phyloP scores from a whole-genome alignment of 371 early-diverging fungal species.

The Syncephalastrum contaminatum region DNA sequence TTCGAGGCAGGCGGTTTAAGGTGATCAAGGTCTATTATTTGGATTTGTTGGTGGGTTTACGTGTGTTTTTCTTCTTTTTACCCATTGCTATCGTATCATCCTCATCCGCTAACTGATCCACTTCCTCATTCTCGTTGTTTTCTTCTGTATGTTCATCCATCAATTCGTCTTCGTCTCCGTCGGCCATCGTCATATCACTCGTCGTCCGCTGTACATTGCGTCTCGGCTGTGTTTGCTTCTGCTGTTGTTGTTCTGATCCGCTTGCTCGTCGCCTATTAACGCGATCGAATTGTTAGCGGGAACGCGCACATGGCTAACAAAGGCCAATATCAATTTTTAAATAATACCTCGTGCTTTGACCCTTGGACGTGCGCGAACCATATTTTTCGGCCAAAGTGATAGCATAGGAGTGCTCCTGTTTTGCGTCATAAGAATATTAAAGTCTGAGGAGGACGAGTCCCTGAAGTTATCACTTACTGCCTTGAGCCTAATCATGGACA shows the following conservation, averaged over 20 bases:
- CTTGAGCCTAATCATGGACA: slow-evolving; percentile 6
- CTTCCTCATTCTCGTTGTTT: slow-evolving; percentile 14
- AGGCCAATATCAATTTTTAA: background rate
- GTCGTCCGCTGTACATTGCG: slow-evolving; percentile 10
- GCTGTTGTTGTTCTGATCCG: background rate
- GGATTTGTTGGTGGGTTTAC: slow-evolving; percentile 7
- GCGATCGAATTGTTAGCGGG: background rate
- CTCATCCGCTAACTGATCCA: slow-evolving; percentile 17
- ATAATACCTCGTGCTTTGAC: too few species aligned
- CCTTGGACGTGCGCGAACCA: background rate
- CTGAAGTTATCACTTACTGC: background rate
- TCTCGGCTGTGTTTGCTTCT: too few species aligned
- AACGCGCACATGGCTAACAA: too few species aligned
- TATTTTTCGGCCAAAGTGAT: background rate
- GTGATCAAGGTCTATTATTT: too few species aligned
- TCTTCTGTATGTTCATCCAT: slow-evolving; percentile 22
- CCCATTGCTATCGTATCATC: slow-evolving; percentile 20
- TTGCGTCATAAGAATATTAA: too few species aligned
- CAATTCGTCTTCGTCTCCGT: slow-evolving; percentile 23
- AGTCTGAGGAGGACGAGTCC: too few species aligned
- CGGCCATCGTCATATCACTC: slow-evolving; percentile 16
- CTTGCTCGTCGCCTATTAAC: background rate
- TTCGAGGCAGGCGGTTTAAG: too few species aligned
- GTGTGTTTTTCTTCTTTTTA: slow-evolving; percentile 11
- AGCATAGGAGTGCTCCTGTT: too few species aligned